Base-by-base conservation (phyloP, 331 rosid genomes). In the Prunus yedoensis region DNA sequence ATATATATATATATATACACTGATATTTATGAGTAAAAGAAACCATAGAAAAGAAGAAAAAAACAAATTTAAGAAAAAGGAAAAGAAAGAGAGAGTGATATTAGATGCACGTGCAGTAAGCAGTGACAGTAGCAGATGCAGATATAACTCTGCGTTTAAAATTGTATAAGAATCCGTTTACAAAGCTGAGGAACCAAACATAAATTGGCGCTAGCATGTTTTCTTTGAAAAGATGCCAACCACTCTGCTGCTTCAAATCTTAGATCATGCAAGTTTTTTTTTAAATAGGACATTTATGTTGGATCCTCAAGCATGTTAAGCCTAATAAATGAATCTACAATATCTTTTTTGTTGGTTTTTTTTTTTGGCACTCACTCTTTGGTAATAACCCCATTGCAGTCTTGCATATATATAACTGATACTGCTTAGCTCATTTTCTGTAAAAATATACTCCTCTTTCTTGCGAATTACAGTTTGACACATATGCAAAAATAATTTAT, bases 291-390 rank as follows among this genome's bases (percentile, higher is more conserved):
- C 35, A 71, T 71, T 14, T 41, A 38, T 56, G 54, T 38, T 38
- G 76, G 76, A 71, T 71, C 76, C 75, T 38, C 52, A 38, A 65
- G 30, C 70, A 65, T n/a, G 41, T 38, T 18, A 65, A 27, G 66
- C 4, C 43, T 25, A 28, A 13, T 12, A 11, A 60, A 60, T 60
- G 66, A 60, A 27, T 60, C 66, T 3, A 60, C 43, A 13, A 53
- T 20, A 52, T 52, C 9, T 52, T 18, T 56, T 21, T n/a, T 56
- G 61, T 8, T 18, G 16, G 27, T 54, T 54, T 54, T 4, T 54
- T 35, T 16, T 52, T 51, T 52, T 52, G 57, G 57, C 21, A 5
- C 56, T 52, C 21, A 52, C 8, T 17, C n/a, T 52, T 52, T 52
- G 8, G 20, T 3, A 17, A 52, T 52, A 6, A 15, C 23, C 8